Base-by-base conservation (phyloP, 1,284 basidiomycete genomes). In the Quambalaria eucalypti region DNA sequence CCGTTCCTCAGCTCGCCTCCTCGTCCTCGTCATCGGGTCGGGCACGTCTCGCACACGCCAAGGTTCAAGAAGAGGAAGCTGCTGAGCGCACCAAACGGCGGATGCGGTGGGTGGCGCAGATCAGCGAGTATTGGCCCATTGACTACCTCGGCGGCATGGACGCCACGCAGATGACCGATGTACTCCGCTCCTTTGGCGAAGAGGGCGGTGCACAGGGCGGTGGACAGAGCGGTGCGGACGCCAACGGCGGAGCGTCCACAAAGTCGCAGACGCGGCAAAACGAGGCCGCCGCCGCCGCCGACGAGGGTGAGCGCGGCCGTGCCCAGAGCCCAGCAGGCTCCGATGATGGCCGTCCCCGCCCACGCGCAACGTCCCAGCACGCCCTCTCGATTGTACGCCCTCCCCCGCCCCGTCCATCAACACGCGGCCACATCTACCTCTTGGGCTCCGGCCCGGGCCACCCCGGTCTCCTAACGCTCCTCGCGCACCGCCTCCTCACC, bases 361-460 rank as follows among this genome's bases (percentile, higher is more conserved):
- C 29, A 4, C 50, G 65, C 10, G 63, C 60, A 8, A 58, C 55
- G 1, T 71, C 69, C 4, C 65, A 68, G 23, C 69, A 71, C 28
- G 59, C 62, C 14, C 65, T 71, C 26, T 57, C 62, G 12, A 61
- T 71, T 44, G 51, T 57, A 29, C 57, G 63, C 25, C 62, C 62
- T 9, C 64, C 66, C 26, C 61, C 61, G 6, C 54, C 47, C 16
- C 8, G 46, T 21, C 40, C 44, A 1, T 40, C 55, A 6, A 10
- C 38, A 5, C 29, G 42, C 5, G 73, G 73, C 9, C 69, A 64
- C 46, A 68, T 75, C 55, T 81, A 90, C 51, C 84, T 98, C 5
- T 85, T 93, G 26, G 92, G 93, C 8, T 92, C 90, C 2, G 92
- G 93, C 0, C 90, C 93, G 0, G 93, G 93, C 3, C 91, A 95